Conservation (phyloP, 352 stramenopile genomes). For the Phytophthora vignae region DNA sequence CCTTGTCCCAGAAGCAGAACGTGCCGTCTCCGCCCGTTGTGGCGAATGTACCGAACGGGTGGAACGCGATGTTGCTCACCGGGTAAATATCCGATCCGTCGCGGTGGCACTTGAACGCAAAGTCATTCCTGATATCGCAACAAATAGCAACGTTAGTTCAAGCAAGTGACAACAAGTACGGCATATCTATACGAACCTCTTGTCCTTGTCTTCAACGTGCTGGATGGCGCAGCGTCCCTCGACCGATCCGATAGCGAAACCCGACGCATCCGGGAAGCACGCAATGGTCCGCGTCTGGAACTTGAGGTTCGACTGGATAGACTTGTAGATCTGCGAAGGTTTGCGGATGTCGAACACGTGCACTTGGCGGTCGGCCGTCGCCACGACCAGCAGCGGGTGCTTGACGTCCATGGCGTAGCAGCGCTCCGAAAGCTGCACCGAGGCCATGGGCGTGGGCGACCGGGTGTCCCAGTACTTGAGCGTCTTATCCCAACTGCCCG, state of each 20-base stretch:
- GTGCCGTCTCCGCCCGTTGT: slow-evolving; percentile 96
- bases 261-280: slow-evolving; percentile 89
- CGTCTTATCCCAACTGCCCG: slow-evolving; percentile 95
- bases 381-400: slow-evolving; percentile 94
- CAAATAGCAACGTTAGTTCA: slow-evolving; percentile 9
- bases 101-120: slow-evolving; percentile 94
- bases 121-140: slow-evolving; percentile 63
- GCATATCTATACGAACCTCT: slow-evolving; percentile 37
- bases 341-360: slow-evolving; percentile 90
- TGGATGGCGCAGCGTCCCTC: slow-evolving; percentile 93
- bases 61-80: slow-evolving; percentile 92
- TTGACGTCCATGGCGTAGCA: slow-evolving; percentile 96
- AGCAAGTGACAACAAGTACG: not conserved
- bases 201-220: slow-evolving; percentile 88
- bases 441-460: slow-evolving; percentile 87
- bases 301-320: slow-evolving; percentile 86
- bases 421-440: slow-evolving; percentile 93
- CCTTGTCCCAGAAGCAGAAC: slow-evolving; percentile 99
- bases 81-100: slow-evolving; percentile 89
- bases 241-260: slow-evolving; percentile 92
- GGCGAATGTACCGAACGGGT: slow-evolving; percentile 95
- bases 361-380: slow-evolving; percentile 91
- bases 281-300: slow-evolving; percentile 90
- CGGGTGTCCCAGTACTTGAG: slow-evolving; percentile 98
- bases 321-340: slow-evolving; percentile 89